Evolutionary conservation across 805 yeast species (phyloP).

Genomic region (Cyberlindnera maclurae): DNA sequence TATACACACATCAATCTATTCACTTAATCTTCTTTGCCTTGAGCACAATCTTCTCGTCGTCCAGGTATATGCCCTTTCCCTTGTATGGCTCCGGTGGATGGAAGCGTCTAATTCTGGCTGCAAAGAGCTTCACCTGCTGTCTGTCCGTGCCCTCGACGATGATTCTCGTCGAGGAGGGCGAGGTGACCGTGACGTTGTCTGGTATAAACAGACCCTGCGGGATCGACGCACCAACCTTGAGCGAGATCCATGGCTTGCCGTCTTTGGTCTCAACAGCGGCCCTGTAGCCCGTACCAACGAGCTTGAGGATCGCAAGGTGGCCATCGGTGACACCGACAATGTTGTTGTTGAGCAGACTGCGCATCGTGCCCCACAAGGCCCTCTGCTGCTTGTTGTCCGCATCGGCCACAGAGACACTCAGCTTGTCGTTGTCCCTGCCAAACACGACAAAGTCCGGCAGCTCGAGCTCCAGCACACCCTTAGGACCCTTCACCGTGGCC

Average conservation of each 20-base stretch:
- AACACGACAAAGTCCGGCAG: conserved; percentile 68
- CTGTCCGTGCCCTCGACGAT: conserved; percentile 82
- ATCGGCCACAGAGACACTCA: conserved; percentile 52
- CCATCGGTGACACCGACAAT: conserved; percentile 90
- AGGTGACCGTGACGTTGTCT: conserved; percentile 59
- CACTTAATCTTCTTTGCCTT: conserved; percentile 93
- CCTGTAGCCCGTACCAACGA: conserved; percentile 97
- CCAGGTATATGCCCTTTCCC: conserved; percentile 94
- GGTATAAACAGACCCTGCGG: conserved; percentile 76
- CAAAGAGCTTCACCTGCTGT: conserved; percentile 81
- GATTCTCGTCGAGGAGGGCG: conserved; percentile 82
- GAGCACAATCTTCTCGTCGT: conserved; percentile 82
- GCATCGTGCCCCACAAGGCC: conserved; percentile 91
- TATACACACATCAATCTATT: conserved; percentile 4
- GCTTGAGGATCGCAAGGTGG: conserved; percentile 76
- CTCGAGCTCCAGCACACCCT: conserved; percentile 55
- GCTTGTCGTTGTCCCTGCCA: conserved; percentile 29
- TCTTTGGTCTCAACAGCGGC: conserved; percentile 60
- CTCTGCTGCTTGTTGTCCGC: conserved; percentile 59
- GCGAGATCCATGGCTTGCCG: conserved; percentile 47
- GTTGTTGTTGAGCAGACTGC: conserved; percentile 71
- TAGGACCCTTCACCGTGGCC: conserved; percentile 67
- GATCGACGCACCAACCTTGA: conserved; percentile 85
- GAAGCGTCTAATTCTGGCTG: conserved; percentile 77
- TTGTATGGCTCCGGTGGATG: conserved; percentile 98